These are phyloP conservation scores for Globomyces pollinis-pini DNA, from an alignment of 192 early-diverging fungal species.

Conservation along the genomic window DNA sequence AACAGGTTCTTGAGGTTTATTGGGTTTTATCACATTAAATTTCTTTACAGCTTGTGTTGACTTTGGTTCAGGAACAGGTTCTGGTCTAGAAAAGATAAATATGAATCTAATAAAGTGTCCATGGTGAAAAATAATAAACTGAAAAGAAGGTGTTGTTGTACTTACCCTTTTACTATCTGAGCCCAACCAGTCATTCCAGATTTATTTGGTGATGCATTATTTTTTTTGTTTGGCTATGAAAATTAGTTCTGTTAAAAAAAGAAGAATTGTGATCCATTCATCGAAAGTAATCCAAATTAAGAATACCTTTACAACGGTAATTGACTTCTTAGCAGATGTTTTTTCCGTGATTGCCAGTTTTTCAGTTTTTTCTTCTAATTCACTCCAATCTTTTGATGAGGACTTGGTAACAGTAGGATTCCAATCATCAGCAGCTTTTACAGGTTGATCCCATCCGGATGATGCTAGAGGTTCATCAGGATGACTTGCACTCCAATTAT, in stretches of 20 bases:
- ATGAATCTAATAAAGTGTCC: too few relatives aligned
- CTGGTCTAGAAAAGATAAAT: not conserved
- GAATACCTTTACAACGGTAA: constrained; percentile 8
- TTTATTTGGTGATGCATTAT: not conserved
- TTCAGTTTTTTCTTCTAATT: constrained; percentile 8
- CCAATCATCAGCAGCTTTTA: constrained; percentile 7
- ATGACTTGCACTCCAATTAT: not conserved
- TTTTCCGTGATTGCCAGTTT: constrained; percentile 6
- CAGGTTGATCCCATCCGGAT: not conserved
- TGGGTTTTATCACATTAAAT: not conserved
- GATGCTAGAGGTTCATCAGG: not conserved
- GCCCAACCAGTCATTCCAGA: constrained; percentile 5
- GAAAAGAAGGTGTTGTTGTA: too few relatives aligned
- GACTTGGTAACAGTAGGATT: not conserved
- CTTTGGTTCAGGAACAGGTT: not conserved
- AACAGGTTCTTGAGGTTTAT: not conserved
- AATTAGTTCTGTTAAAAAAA: not conserved
- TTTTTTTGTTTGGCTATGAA: not conserved
- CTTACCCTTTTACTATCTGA: constrained; percentile 5
- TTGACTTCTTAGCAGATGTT: constrained; percentile 5
- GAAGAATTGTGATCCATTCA: not conserved
- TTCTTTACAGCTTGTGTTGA: not conserved
- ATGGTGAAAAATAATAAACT: too few relatives aligned
- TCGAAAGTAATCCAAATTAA: not conserved
- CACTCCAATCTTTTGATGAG: not conserved